A percentile compares a stretch with the other conserved stretches of the same genome.
phyloP scores from a whole-genome alignment of 495 filamentous ascomycete species.

The Penicillium ochrochloron region DNA sequence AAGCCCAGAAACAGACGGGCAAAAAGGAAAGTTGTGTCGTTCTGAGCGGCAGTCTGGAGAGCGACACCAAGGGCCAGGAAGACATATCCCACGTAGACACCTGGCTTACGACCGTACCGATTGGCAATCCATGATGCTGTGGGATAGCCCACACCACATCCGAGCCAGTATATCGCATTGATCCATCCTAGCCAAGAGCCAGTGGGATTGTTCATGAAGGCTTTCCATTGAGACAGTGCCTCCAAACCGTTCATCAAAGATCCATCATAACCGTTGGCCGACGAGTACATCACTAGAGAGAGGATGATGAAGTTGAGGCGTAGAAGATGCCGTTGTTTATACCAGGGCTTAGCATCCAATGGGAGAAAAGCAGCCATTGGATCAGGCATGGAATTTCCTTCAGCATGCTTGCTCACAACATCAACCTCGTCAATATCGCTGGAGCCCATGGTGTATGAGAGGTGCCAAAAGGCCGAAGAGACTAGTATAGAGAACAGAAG shows the following conservation, averaged over 20 bases:
- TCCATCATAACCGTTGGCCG: slow-evolving; percentile 32
- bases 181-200: slow-evolving; percentile 63
- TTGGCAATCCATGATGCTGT: slow-evolving; percentile 62
- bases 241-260: slow-evolving; percentile 43
- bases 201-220: slow-evolving; percentile 50
- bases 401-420: background rate
- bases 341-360: slow-evolving; percentile 22
- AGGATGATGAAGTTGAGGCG: slow-evolving; percentile 28
- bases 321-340: slow-evolving; percentile 26
- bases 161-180: slow-evolving; percentile 63
- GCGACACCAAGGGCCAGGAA: slow-evolving; percentile 64
- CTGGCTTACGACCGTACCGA: slow-evolving; percentile 59
- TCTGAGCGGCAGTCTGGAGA: slow-evolving; percentile 54
- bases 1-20: slow-evolving; percentile 63
- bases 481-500: no score
- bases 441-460: background rate
- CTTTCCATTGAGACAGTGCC: slow-evolving; percentile 39
- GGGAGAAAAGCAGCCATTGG: background rate
- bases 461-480: no score
- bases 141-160: slow-evolving; percentile 62
- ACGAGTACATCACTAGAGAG: slow-evolving; percentile 31
- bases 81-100: slow-evolving; percentile 60
- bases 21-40: slow-evolving; percentile 59
- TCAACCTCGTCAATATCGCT: background rate
- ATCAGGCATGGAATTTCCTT: background rate